A percentile compares a stretch with the other conserved stretches of the same genome.
Evolutionary conservation across 225 moss, liverwort and hornwort species (phyloP).

Genomic region (Sphagnum tenellum): DNA sequence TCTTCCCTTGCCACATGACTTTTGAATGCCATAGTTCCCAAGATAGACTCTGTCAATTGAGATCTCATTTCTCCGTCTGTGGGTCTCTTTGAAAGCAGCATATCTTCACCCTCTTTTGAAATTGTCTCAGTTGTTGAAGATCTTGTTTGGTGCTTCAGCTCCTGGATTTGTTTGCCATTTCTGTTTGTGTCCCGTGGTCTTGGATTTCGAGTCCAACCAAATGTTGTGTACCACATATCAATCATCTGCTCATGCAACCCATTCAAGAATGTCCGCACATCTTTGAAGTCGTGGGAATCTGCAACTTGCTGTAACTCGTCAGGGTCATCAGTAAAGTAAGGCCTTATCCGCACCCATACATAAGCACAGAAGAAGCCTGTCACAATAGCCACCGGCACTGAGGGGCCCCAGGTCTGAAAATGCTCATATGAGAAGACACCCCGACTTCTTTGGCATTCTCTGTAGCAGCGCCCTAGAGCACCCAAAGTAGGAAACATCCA

Average conservation of each 20-base stretch:
- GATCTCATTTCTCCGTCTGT: conserved; percentile 7
- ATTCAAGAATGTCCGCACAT: conserved; percentile 27
- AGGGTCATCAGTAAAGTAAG: conserved; percentile 20
- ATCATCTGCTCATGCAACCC: conserved; percentile 22
- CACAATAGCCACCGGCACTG: conserved; percentile 29
- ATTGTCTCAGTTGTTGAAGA: conserved; percentile 24
- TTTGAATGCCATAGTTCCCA: conserved; percentile 22
- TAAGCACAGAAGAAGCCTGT: conserved; percentile 33
- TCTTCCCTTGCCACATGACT: conserved; percentile 12
- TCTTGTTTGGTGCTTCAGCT: conserved; percentile 13
- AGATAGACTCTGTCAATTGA: conserved; percentile 17
- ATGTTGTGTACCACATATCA: too few species aligned
- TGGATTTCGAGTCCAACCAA: too few species aligned
- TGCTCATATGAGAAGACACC: conserved; percentile 4
- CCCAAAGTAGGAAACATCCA: conserved; percentile 26
- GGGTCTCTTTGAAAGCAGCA: conserved; percentile 18
- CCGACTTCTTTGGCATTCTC: conserved; percentile 9
- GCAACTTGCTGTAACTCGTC: conserved; percentile 9
- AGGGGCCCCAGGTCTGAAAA: conserved; percentile 18
- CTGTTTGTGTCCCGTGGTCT: too few species aligned
- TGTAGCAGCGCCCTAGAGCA: conserved; percentile 4
- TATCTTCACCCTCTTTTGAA: conserved; percentile 43
- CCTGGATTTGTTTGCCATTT: too few species aligned
- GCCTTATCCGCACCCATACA: conserved; percentile 40
- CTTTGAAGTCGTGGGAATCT: conserved; percentile 24